Evolutionary conservation across 768 basidiomycete genomes (phyloP), one percentile per base, ranked within the genome.

Genomic region (Thelephora ganbajun): DNA sequence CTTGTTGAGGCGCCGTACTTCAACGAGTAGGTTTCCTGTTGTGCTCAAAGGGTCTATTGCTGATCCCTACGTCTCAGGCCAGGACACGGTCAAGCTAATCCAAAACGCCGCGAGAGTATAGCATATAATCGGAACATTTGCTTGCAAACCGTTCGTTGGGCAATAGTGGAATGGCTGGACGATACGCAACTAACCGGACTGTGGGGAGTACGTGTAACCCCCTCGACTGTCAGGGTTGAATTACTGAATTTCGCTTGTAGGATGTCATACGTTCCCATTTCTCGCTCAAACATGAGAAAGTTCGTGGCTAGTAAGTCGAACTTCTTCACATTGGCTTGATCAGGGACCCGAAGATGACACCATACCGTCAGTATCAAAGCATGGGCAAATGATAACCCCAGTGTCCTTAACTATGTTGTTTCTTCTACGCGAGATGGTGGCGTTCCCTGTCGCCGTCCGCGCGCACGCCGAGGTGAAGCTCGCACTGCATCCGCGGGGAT

Each of bases 211-310:
- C 44, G 65, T 42, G 2, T 5, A 12, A 11, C 3, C 16, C 58
- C 33, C 11, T 33, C 35, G 46, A 47, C 45, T 3, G 3, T n/a
- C 23, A 16, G 33, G 12, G 16, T 14, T 6, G n/a, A 11, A 11
- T 2, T 16, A 18, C n/a, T 34, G 19, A 33, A 18, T 1, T 37
- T 14, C 33, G 30, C 51, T 13, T 39, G 41, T 50, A 75, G 73
- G 73, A 74, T 47, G 67, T 75, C 49, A 73, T 76, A 51, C 60
- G 54, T 33, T 69, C 69, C 12, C 74, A 76, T 53, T 75, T 74
- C 52, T 61, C 56, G 39, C 66, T 70, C 46, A 64, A 63, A 47
- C 56, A 65, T 37, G 58, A 64, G 33, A 63, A 60, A 48, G 72
- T 73, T 49, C 67, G 66, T 23, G 54, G 66, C 48, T 64, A 66